These are phyloP conservation scores for Epichloe sp. DNA, from an alignment of 2,329 filamentous ascomycete species.

Conservation along the genomic window DNA sequence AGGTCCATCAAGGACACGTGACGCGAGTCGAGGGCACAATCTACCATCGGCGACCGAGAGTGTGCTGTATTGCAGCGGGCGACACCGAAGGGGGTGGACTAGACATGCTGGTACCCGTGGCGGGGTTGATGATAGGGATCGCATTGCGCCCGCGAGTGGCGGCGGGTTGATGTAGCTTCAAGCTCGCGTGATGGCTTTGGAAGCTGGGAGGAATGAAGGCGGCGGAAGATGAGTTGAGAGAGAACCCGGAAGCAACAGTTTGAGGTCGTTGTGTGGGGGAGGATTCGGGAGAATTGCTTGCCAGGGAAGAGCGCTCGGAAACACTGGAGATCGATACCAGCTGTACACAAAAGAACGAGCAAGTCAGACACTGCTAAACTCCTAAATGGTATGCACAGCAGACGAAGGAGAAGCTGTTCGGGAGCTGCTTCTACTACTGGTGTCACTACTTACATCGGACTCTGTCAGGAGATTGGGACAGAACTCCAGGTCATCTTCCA, in stretches of 20 bases:
- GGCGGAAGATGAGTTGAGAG: conserved; percentile 54
- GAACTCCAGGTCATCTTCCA: conserved; percentile 93
- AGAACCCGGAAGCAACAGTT: conserved; percentile 65
- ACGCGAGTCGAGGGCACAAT: conserved; percentile 8
- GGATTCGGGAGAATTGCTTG: conserved; percentile 88
- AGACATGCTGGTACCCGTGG: conserved; percentile 74
- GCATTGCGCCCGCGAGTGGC: conserved; percentile 85
- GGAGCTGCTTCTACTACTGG: not conserved
- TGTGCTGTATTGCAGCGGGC: conserved; percentile 46
- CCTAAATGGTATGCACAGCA: not conserved
- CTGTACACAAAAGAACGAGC: conserved; percentile 33
- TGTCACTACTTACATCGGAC: conserved; percentile 60
- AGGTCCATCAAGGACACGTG: conserved; percentile 21
- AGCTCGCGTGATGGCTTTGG: conserved; percentile 49
- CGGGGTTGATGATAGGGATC: conserved; percentile 95
- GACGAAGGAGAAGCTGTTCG: not conserved
- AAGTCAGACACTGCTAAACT: conserved; percentile 16
- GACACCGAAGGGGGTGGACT: conserved; percentile 70
- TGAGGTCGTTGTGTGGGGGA: conserved; percentile 84
- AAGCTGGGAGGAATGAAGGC: conserved; percentile 52
- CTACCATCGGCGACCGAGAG: conserved; percentile 43
- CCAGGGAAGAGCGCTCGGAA: conserved; percentile 88
- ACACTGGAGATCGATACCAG: conserved; percentile 83
- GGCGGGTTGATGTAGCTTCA: conserved; percentile 84
- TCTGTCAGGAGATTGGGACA: conserved; percentile 87